phyloP scores from a whole-genome alignment of 306 rosid genomes.

The Vigna nakashimae region DNA sequence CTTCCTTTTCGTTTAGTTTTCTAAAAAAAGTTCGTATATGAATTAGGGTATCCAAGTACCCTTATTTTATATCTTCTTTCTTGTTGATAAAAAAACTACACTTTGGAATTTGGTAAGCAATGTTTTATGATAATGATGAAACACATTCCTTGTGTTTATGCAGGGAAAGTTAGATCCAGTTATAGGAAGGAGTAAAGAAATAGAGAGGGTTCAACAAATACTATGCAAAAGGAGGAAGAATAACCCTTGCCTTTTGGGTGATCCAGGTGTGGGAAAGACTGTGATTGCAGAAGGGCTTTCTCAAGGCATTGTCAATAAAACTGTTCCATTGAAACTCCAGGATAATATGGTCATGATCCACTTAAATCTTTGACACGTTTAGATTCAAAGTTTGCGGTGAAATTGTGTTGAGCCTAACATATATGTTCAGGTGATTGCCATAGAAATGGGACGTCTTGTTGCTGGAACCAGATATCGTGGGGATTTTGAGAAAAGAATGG shows the following conservation, averaged over 20 bases:
- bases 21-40: too few species aligned
- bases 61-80: too few species aligned
- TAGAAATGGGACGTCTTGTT: not conserved
- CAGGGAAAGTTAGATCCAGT: not conserved
- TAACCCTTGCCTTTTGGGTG: not conserved
- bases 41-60: too few species aligned
- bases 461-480: not conserved
- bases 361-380: not conserved
- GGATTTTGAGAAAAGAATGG: not conserved
- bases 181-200: not conserved
- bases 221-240: not conserved
- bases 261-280: not conserved
- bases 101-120: not conserved
- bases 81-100: too few species aligned
- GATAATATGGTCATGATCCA: not conserved
- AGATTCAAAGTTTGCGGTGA: not conserved
- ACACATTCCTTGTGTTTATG: not conserved
- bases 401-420: not conserved
- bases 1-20: too few species aligned
- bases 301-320: not conserved
- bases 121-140: not conserved
- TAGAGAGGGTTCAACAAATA: not conserved
- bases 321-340: not conserved
- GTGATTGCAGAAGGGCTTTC: not conserved
- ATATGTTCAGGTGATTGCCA: not conserved